Evolutionary conservation across 305 asterid genomes (phyloP), one percentile per base, ranked within the genome.

Genomic region (Rubia peregrina): DNA sequence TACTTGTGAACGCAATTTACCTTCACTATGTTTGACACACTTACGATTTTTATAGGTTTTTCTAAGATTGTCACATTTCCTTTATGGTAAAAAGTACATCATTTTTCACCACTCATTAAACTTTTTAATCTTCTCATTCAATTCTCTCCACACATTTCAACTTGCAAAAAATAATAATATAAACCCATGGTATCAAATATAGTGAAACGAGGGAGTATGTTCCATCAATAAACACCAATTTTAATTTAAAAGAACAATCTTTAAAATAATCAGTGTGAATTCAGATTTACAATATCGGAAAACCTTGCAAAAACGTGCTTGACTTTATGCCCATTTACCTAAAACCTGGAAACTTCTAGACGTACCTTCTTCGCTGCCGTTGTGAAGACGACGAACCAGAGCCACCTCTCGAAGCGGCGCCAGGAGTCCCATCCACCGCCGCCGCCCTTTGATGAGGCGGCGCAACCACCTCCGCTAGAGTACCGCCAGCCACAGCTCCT

Each of bases 361-460:
- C 57, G 57, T 81, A 91, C 97, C 93, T 88, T 82, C 78, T 82
- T 73, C 89, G 76, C 11, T 22, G 85, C 57, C 81, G 79, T 12
- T 71, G 85, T 0, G 81, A 64, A 8, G 89, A 72, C 4, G 88
- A 74, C 7, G 57, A 51, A 4, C 57, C 22, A 51, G 57, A 19
- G 1, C 57, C 57, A 62, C 81, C 72, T 63, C 78, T 74, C 1
- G 10, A 16, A 46, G 56, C 56, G 70, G 17, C 51, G 33, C 59
- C 72, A 57, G 80, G 46, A 22, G 43, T 3, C 17, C 16, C 72
- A 81, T 55, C 83, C 65, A 76, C 75, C 16, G 41, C 21, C 2
- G 69, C 2, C 24, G 71, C 22, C 44, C 59, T 71, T 10, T 24
- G n/a, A 36, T 14, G 17, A 26, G 3, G 10, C 19, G 21, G 17